Percentiles rank a stretch among this genome's conserved stretches.
These are phyloP conservation scores for Neopestalotiopsis rosae DNA, from an alignment of 2,329 filamentous ascomycete genomes.

Conservation along the genomic window DNA sequence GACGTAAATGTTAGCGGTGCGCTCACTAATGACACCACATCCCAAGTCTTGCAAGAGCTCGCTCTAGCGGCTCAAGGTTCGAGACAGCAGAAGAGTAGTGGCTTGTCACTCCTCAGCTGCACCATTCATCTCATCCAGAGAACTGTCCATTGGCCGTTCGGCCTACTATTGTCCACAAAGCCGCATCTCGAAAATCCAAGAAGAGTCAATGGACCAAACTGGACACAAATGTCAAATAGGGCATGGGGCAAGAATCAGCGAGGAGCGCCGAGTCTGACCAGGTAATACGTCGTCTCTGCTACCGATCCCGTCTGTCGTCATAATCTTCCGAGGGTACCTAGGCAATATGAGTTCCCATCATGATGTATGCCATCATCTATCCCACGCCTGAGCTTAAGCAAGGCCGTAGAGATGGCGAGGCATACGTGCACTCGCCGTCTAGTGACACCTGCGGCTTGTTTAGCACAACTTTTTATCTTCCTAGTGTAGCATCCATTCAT, in stretches of 20 bases:
- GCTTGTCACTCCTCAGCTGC: constrained; percentile 1
- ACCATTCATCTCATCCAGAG: background rate
- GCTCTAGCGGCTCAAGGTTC: background rate
- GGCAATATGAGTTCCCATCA: background rate
- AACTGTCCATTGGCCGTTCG: background rate
- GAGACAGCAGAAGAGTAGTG: constrained; percentile 7
- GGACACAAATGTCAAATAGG: background rate
- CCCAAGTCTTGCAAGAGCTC: background rate
- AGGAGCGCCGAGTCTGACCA: background rate
- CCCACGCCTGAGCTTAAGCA: background rate
- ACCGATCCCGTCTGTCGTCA: background rate
- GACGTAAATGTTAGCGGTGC: background rate
- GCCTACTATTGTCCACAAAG: background rate
- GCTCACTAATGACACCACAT: constrained; percentile 11
- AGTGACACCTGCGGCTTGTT: background rate
- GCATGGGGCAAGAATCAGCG: background rate
- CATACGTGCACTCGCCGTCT: background rate
- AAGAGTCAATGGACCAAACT: background rate
- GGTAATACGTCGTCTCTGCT: background rate
- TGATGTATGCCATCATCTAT: background rate
- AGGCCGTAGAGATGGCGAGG: background rate
- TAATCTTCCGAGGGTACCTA: background rate
- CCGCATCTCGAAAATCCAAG: background rate
- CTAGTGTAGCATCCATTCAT: background rate
- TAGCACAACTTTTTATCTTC: background rate